Conservation (phyloP, 2,329 filamentous ascomycete species). For the Chrysosporium queenslandicum region DNA sequence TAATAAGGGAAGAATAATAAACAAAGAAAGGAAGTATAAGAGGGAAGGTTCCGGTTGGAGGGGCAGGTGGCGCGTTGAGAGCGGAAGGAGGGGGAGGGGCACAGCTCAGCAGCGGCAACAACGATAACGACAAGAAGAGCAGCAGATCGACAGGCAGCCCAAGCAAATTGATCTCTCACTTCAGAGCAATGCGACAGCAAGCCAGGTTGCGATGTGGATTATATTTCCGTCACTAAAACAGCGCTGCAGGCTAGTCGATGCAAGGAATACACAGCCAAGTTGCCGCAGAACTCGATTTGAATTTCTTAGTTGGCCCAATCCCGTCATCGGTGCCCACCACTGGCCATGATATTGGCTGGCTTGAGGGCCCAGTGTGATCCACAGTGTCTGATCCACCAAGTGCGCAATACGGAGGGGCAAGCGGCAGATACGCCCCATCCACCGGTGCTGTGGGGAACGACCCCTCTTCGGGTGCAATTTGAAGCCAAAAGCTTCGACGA, state of each 20-base stretch:
- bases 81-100: neutral
- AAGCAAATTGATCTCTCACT: neutral
- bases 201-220: neutral
- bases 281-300: neutral
- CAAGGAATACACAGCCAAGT: neutral
- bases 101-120: neutral
- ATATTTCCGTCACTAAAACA: neutral
- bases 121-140: neutral
- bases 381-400: neutral
- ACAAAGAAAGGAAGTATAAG: neutral
- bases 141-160: neutral
- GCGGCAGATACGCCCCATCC: neutral
- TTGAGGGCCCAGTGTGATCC: neutral
- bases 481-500: neutral
- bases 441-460: neutral
- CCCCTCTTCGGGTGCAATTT: neutral
- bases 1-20: neutral
- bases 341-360: neutral
- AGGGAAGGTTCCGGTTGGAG: conserved; percentile 9
- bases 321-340: neutral
- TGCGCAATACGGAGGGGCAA: neutral
- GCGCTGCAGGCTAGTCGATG: neutral
- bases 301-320: neutral
- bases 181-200: neutral
- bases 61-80: neutral